Evolutionary conservation across 352 stramenopile genomes (phyloP), one percentile per base, ranked within the genome.

Genomic region (Phytopythium cucurbitacearum): DNA sequence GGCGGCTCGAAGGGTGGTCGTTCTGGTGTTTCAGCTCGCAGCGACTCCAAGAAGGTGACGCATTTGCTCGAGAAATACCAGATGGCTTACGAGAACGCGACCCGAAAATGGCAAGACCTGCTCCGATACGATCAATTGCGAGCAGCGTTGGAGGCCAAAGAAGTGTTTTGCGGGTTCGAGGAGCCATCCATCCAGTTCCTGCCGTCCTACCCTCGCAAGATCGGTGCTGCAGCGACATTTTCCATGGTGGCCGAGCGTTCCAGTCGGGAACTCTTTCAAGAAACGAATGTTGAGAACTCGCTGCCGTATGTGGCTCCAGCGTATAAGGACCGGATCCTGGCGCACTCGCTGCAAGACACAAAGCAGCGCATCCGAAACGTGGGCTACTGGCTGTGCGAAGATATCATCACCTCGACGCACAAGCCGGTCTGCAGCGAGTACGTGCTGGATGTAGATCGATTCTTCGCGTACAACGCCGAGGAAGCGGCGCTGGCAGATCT

Each of bases 111-210:
- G 85, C 61, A 80, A 36, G 80, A 93, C 16, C 41, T 95, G 34
- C 52, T 92, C 28, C 69, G 82, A 7, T 88, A 79, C 43, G 85
- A 95, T 41, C 74, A 91, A 36, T 46, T 95, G 5, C 65, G 71
- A 8, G 72, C 70, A 3, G 79, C 74, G 2, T 85, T 95, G 8
- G 82, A 93, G 42, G 73, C 72, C 0, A 93, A 93, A 35, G 85
- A 95, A 48, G 75, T 91, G 9, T 87, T 95, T n/a, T 91, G 76
- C 48, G 85, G 85, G 0, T 95, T 95, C 48, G 78, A 93, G 54
- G 82, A 95, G 37, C 80, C 85, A 36, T 51, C 67, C 0, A 93
- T 95, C 46, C 57, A 56, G 4, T 95, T 95, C 45, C 36, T 93
- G 15, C 85, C 85, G 9, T 83, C 82, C 0, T 93, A 77, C 47